phyloP scores from a whole-genome alignment of 441 rosid genomes.

The Euphorbia celastroides region DNA sequence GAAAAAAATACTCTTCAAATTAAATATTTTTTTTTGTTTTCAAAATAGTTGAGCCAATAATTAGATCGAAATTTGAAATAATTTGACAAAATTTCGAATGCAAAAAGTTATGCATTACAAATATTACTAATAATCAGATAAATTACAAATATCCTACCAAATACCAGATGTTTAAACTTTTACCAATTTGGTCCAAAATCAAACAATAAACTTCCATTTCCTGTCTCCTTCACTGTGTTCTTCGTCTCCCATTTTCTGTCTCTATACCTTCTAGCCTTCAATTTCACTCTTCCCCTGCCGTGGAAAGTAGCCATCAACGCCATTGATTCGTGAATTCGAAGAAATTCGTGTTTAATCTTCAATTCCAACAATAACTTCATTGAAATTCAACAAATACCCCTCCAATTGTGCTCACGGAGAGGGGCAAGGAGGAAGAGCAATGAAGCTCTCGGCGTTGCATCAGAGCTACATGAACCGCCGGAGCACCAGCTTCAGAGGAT shows the following conservation, averaged over 20 bases:
- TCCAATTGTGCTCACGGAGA: slow-evolving; percentile 7
- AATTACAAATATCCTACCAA: background rate
- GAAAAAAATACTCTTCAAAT: no score
- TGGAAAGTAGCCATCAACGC: background rate
- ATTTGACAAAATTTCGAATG: background rate
- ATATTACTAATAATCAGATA: no score
- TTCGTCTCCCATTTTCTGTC: background rate
- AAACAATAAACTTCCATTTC: no score
- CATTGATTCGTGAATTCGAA: slow-evolving; percentile 35
- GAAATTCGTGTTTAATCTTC: slow-evolving; percentile 25
- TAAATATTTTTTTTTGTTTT: no score
- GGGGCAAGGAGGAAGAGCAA: slow-evolving; percentile 9
- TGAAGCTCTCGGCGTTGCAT: slow-evolving; percentile 81
- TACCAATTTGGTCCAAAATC: slow-evolving; percentile 16
- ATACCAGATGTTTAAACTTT: background rate
- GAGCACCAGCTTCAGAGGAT: slow-evolving; percentile 55
- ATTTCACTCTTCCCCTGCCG: background rate
- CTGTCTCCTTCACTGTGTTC: slow-evolving; percentile 21
- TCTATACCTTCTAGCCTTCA: background rate
- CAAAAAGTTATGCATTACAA: background rate
- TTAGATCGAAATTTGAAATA: no score
- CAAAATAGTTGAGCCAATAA: no score
- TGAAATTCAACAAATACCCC: slow-evolving; percentile 18
- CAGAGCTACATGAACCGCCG: slow-evolving; percentile 83
- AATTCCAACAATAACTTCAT: slow-evolving; percentile 6